Percentiles rank a stretch among this genome's conserved stretches.
phyloP scores from a whole-genome alignment of 768 basidiomycete genomes.

The Termitomyces sp. region DNA sequence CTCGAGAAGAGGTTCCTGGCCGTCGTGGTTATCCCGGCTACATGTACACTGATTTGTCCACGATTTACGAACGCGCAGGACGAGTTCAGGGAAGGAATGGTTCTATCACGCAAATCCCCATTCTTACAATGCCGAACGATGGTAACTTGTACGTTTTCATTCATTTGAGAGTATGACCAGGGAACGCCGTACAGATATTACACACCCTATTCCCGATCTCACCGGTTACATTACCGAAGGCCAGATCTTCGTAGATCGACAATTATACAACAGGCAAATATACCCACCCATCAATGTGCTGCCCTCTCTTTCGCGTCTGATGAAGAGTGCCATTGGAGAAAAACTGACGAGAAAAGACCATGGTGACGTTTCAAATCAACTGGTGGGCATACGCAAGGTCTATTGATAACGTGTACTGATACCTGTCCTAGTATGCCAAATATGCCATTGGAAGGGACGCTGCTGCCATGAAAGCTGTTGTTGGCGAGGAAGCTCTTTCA shows the following conservation, averaged over 20 bases:
- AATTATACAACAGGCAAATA: constrained; percentile 93
- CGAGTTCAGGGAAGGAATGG: constrained; percentile 97
- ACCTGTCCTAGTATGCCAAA: constrained; percentile 73
- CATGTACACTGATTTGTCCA: constrained; percentile 99
- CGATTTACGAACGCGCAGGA: constrained; percentile 98
- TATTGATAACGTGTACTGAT: neutral
- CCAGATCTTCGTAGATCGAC: constrained; percentile 97
- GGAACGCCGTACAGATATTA: constrained; percentile 68
- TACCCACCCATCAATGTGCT: constrained; percentile 99
- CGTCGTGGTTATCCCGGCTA: constrained; percentile 98
- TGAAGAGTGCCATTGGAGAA: constrained; percentile 99
- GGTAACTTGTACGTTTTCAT: constrained; percentile 44
- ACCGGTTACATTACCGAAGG: constrained; percentile 99
- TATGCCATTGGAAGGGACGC: constrained; percentile 98
- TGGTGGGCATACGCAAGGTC: constrained; percentile 49
- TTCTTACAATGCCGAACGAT: constrained; percentile 99
- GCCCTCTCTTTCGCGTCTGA: constrained; percentile 95
- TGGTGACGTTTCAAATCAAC: constrained; percentile 97
- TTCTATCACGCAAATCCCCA: constrained; percentile 99
- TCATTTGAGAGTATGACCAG: constrained; percentile 11
- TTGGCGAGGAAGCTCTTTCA: constrained; percentile 95
- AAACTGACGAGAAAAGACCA: constrained; percentile 97
- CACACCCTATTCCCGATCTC: constrained; percentile 99
- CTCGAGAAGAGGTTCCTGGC: constrained; percentile 98
- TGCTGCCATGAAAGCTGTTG: constrained; percentile 98